Base-by-base conservation (phyloP, 1,139 yeast genomes). In the Lodderomyces theae region DNA sequence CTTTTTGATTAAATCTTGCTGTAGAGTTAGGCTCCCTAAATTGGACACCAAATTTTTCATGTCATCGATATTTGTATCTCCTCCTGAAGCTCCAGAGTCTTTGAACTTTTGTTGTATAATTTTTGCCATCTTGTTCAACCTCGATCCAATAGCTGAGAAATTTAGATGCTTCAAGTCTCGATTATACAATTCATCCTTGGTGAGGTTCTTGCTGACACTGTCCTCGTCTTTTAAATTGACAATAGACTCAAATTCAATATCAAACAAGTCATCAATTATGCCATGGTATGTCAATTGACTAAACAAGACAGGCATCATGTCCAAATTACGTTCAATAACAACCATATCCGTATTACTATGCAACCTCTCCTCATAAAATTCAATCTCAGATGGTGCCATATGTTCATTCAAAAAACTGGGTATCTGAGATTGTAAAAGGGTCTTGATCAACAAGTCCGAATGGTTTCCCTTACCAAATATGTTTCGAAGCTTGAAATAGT, bases 271-370 rank as follows among this genome's bases (percentile, higher is more conserved):
- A 56, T 87, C 90, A 17, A 89, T 68, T 11, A 92, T 66, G 0
- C 98, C 98, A 26, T 79, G 74, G 56, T 90, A 92, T 2, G 88
- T 86, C 50, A 89, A 64, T 53, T 92, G 97, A 26, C 82, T 79
- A 46, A 88, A 64, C 11, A 87, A 55, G 2, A 89, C 82, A 0
- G 96, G 79, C 5, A 84, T 57, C 37, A 79, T 72, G 61, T 92
- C 98, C 25, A 82, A 58, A 42, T 80, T 78, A 40, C 98, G 69
- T 55, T 92, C 98, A 17, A 92, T 54, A 1, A 90, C 82, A 12
- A 92, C 73, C 37, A 90, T 63, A 57, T 84, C 87, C 30, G 78
- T 56, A 39, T 76, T 76, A 6, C 77, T 73, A 23, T 59, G 58
- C 9, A 73, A 54, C 39, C 60, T 61, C 9, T 58, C 50, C 16